These are phyloP conservation scores for Ophiostoma tasmaniense DNA, from an alignment of 2,329 filamentous ascomycete species.

Conservation along the genomic window DNA sequence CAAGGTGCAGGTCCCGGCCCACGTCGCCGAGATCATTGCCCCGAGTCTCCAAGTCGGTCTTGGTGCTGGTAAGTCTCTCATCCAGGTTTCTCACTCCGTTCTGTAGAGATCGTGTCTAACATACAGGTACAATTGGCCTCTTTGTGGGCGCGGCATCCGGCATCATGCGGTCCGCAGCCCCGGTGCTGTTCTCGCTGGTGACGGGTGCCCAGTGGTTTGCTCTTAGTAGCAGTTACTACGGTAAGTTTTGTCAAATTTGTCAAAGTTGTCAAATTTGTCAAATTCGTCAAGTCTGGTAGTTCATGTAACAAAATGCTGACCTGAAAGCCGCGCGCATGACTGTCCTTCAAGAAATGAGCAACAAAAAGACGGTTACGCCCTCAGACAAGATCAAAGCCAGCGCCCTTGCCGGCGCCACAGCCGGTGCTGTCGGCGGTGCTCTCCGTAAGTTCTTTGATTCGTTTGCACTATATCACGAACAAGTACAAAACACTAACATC, in stretches of 20 bases:
- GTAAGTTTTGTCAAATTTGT: constrained; percentile 34
- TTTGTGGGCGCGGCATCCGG: constrained; percentile 61
- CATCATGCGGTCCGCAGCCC: constrained; percentile 58
- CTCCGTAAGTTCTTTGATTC: constrained; percentile 48
- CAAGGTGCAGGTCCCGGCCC: constrained; percentile 32
- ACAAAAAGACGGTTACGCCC: constrained; percentile 44
- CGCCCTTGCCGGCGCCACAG: constrained; percentile 60
- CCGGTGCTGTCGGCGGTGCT: constrained; percentile 52
- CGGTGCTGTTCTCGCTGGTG: constrained; percentile 61
- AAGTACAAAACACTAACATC: background rate
- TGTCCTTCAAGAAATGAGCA: constrained; percentile 30
- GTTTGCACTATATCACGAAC: background rate
- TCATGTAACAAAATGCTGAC: background rate
- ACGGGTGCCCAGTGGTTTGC: constrained; percentile 75
- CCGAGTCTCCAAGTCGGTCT: constrained; percentile 52
- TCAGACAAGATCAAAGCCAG: constrained; percentile 59
- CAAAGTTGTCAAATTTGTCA: too few species aligned
- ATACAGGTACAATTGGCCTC: constrained; percentile 50
- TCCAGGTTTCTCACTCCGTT: too few species aligned
- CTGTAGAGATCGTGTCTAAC: background rate
- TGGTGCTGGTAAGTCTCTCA: constrained; percentile 40
- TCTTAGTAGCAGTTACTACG: constrained; percentile 69
- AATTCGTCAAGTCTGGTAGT: background rate
- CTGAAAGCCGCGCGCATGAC: background rate
- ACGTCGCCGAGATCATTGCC: constrained; percentile 37